Evolutionary conservation across 2,329 filamentous ascomycete genomes (phyloP).

Genomic region (Sclerotinia nivalis): DNA sequence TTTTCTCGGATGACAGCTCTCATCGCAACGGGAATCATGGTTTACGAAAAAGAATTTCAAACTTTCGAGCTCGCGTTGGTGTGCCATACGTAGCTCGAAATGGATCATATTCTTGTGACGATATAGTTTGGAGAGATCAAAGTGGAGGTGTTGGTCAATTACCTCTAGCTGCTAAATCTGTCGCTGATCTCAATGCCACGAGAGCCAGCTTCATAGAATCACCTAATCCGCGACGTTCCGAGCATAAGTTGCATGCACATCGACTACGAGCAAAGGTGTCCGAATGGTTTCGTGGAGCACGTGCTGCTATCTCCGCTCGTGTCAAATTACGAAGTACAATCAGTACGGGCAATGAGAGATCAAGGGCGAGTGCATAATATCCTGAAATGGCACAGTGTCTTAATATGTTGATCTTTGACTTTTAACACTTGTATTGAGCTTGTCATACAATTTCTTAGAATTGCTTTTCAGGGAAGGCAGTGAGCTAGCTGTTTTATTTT

Average conservation of each 20-base stretch:
- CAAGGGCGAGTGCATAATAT: conserved; percentile 14
- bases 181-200: conserved; percentile 30
- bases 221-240: conserved; percentile 26
- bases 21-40: conserved; percentile 30
- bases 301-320: conserved; percentile 33
- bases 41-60: conserved; percentile 36
- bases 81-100: conserved; percentile 33
- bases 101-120: conserved; percentile 37
- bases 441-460: conserved; percentile 11
- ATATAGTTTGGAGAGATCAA: conserved; percentile 35
- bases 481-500: neutral
- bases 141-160: conserved; percentile 21
- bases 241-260: conserved; percentile 28
- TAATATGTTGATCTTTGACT: conserved; percentile 1
- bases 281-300: conserved; percentile 37
- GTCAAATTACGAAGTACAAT: conserved; percentile 30
- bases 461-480: conserved; percentile 7
- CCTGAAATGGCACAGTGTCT: conserved; percentile 1
- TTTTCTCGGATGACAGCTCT: conserved; percentile 45
- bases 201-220: conserved; percentile 27
- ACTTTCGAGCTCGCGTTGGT: conserved; percentile 35
- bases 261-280: conserved; percentile 35
- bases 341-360: conserved; percentile 10
- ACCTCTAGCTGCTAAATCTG: conserved; percentile 29
- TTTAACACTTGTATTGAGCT: neutral